phyloP scores from a whole-genome alignment of 2,329 filamentous ascomycete species.

The Orbilia ellipsospora region DNA sequence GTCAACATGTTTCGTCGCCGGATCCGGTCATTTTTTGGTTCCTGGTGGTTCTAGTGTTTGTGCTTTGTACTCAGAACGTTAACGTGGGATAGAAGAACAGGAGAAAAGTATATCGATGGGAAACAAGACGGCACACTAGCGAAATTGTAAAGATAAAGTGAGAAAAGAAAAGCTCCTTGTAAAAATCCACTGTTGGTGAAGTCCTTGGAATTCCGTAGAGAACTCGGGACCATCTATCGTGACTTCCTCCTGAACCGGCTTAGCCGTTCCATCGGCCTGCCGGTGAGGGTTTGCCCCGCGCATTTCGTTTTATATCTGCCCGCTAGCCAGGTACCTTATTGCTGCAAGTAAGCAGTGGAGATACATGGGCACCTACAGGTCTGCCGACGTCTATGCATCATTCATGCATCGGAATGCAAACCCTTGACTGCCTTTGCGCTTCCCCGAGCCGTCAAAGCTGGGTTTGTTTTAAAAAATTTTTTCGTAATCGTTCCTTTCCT shows the following conservation, averaged over 20 bases:
- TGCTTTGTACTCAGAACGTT: slow-evolving; percentile 42
- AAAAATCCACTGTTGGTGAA: neutral
- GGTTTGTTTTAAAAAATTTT: neutral
- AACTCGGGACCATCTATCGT: slow-evolving; percentile 52
- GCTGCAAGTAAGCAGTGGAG: slow-evolving; percentile 4
- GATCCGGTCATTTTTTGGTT: slow-evolving; percentile 48
- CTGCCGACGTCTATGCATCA: slow-evolving; percentile 32
- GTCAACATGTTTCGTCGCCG: slow-evolving; percentile 30
- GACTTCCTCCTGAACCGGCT: slow-evolving; percentile 44
- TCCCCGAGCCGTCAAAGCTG: slow-evolving; percentile 44
- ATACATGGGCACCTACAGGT: slow-evolving; percentile 25
- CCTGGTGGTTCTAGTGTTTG: slow-evolving; percentile 24
- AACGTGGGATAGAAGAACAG: neutral
- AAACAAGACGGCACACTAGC: neutral
- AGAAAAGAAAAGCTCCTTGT: neutral
- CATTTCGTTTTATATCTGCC: too few species aligned
- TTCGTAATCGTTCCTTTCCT: neutral
- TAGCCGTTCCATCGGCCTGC: slow-evolving; percentile 10
- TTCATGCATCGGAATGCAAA: slow-evolving; percentile 54
- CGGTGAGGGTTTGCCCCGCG: too few species aligned
- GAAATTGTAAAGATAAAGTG: neutral
- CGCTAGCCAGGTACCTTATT: slow-evolving; percentile 11
- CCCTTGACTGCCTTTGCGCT: slow-evolving; percentile 46
- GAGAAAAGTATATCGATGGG: neutral
- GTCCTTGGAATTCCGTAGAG: slow-evolving; percentile 27